Conservation (phyloP, 2,329 filamentous ascomycete genomes). For the Coniochaeta sp. region DNA sequence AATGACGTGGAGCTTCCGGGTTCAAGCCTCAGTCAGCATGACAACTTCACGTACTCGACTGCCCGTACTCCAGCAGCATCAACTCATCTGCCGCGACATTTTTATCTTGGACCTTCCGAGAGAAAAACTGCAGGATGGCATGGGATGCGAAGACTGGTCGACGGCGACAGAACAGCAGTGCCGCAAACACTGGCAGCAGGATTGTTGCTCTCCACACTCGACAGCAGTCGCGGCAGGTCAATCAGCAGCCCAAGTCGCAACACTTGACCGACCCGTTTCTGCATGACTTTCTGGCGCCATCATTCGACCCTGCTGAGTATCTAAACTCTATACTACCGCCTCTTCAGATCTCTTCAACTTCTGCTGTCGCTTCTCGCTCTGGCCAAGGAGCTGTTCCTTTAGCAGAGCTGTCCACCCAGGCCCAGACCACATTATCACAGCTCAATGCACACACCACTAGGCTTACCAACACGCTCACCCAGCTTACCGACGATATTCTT, state of each 20-base stretch:
- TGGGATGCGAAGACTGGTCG: constrained; percentile 31
- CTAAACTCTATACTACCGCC: constrained; percentile 73
- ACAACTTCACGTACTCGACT: too few relatives aligned
- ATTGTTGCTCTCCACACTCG: constrained; percentile 32
- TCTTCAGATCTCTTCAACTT: constrained; percentile 36
- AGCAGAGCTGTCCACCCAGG: constrained; percentile 70
- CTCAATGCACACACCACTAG: constrained; percentile 83
- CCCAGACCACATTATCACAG: constrained; percentile 78
- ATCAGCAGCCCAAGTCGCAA: constrained; percentile 41
- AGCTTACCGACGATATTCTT: constrained; percentile 90
- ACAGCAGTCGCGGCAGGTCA: constrained; percentile 23
- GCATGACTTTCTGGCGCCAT: constrained; percentile 64
- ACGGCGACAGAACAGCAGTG: constrained; percentile 39
- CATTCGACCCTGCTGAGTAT: constrained; percentile 79
- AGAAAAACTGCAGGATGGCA: constrained; percentile 20
- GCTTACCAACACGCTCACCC: constrained; percentile 72
- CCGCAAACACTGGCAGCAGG: constrained; percentile 24
- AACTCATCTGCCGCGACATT: background rate
- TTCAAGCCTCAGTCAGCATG: too few relatives aligned
- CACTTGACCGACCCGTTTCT: constrained; percentile 67
- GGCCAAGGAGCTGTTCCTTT: constrained; percentile 45
- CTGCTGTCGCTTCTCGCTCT: constrained; percentile 11
- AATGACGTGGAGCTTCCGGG: too few relatives aligned
- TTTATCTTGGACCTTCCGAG: background rate
- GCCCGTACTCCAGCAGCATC: background rate